Conservation (phyloP, 2,329 filamentous ascomycete species). For the Epichloe elymi region DNA sequence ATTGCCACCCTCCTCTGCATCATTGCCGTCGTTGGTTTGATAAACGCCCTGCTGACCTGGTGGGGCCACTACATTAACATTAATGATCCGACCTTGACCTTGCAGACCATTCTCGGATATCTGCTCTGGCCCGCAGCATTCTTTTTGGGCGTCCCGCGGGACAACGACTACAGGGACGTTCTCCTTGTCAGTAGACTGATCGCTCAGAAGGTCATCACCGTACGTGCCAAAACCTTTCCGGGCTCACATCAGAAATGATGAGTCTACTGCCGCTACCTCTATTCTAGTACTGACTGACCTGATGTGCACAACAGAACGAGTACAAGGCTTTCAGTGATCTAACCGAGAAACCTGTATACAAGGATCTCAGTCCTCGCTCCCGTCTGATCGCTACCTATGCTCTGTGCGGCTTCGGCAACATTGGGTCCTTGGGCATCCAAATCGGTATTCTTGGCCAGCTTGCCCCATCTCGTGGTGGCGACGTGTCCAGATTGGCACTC, state of each 20-base stretch:
- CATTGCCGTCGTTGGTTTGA: slow-evolving; percentile 59
- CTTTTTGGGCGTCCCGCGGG: slow-evolving; percentile 62
- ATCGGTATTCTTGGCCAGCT: slow-evolving; percentile 80
- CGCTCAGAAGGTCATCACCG: slow-evolving; percentile 68
- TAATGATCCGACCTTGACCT: slow-evolving; percentile 50
- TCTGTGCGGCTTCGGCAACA: slow-evolving; percentile 73
- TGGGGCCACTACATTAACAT: slow-evolving; percentile 71
- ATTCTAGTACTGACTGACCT: no score
- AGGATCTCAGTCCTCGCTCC: slow-evolving; percentile 52
- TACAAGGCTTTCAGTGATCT: slow-evolving; percentile 59
- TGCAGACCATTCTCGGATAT: slow-evolving; percentile 67
- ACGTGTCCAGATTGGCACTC: slow-evolving; percentile 62
- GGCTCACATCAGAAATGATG: no score
- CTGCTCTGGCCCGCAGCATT: slow-evolving; percentile 67
- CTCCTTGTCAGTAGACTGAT: slow-evolving; percentile 67
- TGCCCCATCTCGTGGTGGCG: slow-evolving; percentile 57
- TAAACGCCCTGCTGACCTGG: slow-evolving; percentile 71
- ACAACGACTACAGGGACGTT: slow-evolving; percentile 47
- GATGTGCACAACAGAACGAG: slow-evolving; percentile 43
- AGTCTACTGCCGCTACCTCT: no score
- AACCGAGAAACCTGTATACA: slow-evolving; percentile 44
- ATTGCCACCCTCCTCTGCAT: slow-evolving; percentile 69
- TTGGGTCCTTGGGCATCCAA: slow-evolving; percentile 77
- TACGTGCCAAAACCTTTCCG: slow-evolving; percentile 19
- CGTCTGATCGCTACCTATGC: slow-evolving; percentile 76